Evolutionary conservation across 768 basidiomycete genomes (phyloP).

Genomic region (Leccinellum luteum): DNA sequence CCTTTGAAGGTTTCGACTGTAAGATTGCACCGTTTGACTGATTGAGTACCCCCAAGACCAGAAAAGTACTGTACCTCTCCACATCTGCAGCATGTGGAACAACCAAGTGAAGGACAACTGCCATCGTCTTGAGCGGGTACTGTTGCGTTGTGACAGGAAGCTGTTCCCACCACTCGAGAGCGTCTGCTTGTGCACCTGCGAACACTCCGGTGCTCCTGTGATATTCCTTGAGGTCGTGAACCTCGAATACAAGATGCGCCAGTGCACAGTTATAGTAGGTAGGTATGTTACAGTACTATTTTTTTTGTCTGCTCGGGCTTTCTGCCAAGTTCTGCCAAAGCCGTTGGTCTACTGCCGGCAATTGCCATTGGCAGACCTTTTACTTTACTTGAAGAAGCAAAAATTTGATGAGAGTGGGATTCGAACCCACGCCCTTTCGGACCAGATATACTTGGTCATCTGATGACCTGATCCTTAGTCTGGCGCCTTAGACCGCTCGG

Average conservation of each 20-base stretch:
- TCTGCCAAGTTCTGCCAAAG: too few species aligned
- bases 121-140: constrained; percentile 6
- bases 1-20: background rate
- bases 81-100: background rate
- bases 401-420: constrained; percentile 36
- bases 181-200: constrained; percentile 7
- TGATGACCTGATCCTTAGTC: constrained; percentile 47
- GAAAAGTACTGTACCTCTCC: background rate
- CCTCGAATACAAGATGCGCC: too few species aligned
- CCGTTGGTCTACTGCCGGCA: too few species aligned
- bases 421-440: constrained; percentile 43
- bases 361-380: too few species aligned
- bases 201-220: constrained; percentile 1
- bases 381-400: background rate
- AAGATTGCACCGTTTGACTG: background rate
- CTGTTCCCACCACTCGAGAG: constrained; percentile 26
- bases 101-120: background rate
- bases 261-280: too few species aligned
- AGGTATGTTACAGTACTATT: too few species aligned
- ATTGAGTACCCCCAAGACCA: background rate
- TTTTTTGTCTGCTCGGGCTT: too few species aligned
- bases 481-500: constrained; percentile 65
- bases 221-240: constrained; percentile 14
- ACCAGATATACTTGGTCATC: constrained; percentile 33
- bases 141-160: constrained; percentile 10